A percentile compares a stretch with the other conserved stretches of the same genome.
Evolutionary conservation across 108 stramenopile genomes (phyloP).

Genomic region (Chaetoceros muelleri): DNA sequence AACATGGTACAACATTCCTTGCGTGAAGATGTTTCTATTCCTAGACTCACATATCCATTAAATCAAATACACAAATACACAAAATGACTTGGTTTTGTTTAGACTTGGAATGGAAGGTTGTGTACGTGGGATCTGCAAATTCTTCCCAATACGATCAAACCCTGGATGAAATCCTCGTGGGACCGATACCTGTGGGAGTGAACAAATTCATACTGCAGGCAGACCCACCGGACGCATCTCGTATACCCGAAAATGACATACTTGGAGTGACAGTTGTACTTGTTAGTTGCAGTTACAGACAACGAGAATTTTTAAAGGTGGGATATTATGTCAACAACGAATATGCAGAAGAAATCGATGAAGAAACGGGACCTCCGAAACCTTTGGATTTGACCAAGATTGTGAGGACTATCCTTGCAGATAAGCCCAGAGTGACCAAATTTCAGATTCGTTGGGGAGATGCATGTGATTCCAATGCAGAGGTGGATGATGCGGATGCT

Average conservation of each 20-base stretch:
- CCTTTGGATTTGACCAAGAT: conserved; percentile 60
- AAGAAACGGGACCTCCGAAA: too few species aligned
- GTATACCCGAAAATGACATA: conserved; percentile 79
- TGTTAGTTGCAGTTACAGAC: conserved; percentile 91
- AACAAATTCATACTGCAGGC: conserved; percentile 90
- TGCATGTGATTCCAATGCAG: conserved; percentile 15
- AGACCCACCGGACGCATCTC: conserved; percentile 76
- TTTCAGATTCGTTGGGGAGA: conserved; percentile 90
- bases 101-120: conserved; percentile 94
- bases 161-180: conserved; percentile 94
- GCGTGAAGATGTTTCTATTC: too few species aligned
- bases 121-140: conserved; percentile 95
- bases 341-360: conserved; percentile 36
- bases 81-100: too few species aligned
- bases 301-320: conserved; percentile 92
- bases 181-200: conserved; percentile 93
- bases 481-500: too few species aligned
- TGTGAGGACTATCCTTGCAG: conserved; percentile 79
- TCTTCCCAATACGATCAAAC: conserved; percentile 83
- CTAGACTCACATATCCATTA: too few species aligned
- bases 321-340: conserved; percentile 99
- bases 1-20: too few species aligned
- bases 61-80: too few species aligned
- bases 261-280: conserved; percentile 97
- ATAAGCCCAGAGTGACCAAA: conserved; percentile 93